These are phyloP conservation scores for Epipyxis sp. DNA, from an alignment of 108 stramenopile species.

Conservation along the genomic window DNA sequence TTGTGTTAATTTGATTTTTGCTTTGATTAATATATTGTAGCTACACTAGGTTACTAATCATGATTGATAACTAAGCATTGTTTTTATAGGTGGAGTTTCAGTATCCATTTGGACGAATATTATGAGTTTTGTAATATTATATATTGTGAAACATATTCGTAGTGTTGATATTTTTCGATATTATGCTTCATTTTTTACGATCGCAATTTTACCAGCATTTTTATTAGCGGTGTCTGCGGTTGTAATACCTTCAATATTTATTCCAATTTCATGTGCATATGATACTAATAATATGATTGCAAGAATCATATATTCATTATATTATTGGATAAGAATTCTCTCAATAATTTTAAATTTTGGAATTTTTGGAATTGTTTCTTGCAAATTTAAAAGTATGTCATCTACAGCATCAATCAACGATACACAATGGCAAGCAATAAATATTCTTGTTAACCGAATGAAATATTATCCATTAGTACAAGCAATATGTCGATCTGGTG, in stretches of 20 bases:
- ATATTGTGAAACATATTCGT: neutral
- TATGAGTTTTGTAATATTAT: neutral
- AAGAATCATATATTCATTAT: neutral
- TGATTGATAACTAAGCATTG: too few relatives aligned
- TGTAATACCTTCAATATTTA: neutral
- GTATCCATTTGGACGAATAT: neutral
- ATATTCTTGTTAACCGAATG: neutral
- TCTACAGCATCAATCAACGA: neutral
- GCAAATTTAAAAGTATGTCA: neutral
- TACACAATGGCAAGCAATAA: neutral
- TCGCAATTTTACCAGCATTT: neutral
- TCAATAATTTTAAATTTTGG: neutral
- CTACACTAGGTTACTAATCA: too few relatives aligned
- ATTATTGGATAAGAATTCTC: constrained; percentile 13
- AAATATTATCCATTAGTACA: constrained; percentile 20
- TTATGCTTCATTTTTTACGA: neutral
- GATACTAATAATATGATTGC: neutral
- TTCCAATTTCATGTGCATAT: neutral
- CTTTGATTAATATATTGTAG: too few relatives aligned
- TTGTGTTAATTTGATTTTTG: neutral
- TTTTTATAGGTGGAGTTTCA: neutral
- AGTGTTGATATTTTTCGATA: constrained; percentile 5
- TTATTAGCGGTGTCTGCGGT: neutral
- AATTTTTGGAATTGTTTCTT: neutral
- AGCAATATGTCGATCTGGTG: constrained; percentile 1